phyloP scores from a whole-genome alignment of 352 stramenopile genomes.

The Globisporangium radiosum region DNA sequence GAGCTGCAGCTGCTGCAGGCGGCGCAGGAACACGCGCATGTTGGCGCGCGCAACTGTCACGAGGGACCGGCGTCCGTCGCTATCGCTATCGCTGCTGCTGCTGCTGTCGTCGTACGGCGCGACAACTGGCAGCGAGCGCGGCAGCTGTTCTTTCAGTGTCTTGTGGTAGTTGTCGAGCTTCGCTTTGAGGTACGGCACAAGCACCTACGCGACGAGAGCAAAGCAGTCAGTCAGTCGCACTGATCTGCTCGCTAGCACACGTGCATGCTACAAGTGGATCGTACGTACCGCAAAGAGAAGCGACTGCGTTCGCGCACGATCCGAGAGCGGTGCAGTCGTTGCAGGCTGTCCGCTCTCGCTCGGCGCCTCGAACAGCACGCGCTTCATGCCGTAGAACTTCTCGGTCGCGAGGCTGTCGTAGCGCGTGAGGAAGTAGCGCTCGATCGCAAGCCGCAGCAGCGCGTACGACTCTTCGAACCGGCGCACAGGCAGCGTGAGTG shows the following conservation, averaged over 20 bases:
- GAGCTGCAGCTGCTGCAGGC: constrained; percentile 37
- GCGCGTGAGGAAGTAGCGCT: constrained; percentile 67
- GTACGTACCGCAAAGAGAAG: constrained; percentile 50
- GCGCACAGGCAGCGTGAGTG: constrained; percentile 42
- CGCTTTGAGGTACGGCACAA: constrained; percentile 73
- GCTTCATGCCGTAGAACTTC: constrained; percentile 86
- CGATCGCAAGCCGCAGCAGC: constrained; percentile 45
- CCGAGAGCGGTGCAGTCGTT: constrained; percentile 34
- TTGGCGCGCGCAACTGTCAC: constrained; percentile 2
- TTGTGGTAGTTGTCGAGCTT: constrained; percentile 69
- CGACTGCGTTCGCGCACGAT: constrained; percentile 35
- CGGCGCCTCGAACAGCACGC: constrained; percentile 34
- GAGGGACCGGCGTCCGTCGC: background rate
- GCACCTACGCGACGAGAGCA: constrained; percentile 21
- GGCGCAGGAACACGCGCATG: constrained; percentile 35
- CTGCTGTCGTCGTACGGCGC: background rate
- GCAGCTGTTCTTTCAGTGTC: constrained; percentile 28
- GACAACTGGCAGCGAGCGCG: constrained; percentile 4
- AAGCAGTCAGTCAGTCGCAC: background rate
- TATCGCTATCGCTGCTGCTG: background rate
- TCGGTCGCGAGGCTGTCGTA: constrained; percentile 77
- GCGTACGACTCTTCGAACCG: constrained; percentile 78
- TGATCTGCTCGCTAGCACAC: background rate
- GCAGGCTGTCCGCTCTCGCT: constrained; percentile 5
- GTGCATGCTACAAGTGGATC: background rate